Evolutionary conservation across 768 basidiomycete genomes (phyloP).

Genomic region (Tylopilus vinaceipallidus): DNA sequence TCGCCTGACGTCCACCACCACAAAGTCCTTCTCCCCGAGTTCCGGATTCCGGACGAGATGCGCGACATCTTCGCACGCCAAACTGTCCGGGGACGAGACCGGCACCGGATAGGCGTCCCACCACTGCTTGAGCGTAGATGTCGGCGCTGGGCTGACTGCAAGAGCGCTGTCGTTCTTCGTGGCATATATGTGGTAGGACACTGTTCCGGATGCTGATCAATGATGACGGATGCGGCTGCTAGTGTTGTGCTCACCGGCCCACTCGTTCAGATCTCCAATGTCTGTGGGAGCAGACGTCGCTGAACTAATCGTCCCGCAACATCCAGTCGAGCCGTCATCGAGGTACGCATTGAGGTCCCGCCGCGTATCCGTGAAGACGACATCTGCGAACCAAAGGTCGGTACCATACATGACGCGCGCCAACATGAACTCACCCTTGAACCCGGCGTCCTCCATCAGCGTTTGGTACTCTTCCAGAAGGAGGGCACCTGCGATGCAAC

Average conservation of each 20-base stretch:
- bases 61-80: constrained; percentile 40
- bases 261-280: constrained; percentile 41
- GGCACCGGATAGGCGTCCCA: constrained; percentile 53
- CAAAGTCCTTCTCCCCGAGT: constrained; percentile 27
- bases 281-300: neutral
- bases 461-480: constrained; percentile 36
- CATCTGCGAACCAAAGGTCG: constrained; percentile 30
- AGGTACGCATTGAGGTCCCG: constrained; percentile 42
- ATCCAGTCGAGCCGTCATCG: constrained; percentile 10
- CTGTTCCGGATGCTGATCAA: constrained; percentile 24
- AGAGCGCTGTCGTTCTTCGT: constrained; percentile 29
- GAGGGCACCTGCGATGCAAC: constrained; percentile 49
- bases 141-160: neutral
- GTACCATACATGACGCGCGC: neutral
- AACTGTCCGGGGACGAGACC: constrained; percentile 26
- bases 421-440: constrained; percentile 33
- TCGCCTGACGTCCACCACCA: constrained; percentile 50
- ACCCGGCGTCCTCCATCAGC: constrained; percentile 40
- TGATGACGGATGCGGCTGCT: neutral
- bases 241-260: constrained; percentile 37
- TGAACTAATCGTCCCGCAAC: neutral
- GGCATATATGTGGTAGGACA: constrained; percentile 48
- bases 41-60: constrained; percentile 22
- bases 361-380: constrained; percentile 38
- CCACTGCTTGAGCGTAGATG: constrained; percentile 39